Evolutionary conservation across 2,329 filamentous ascomycete species (phyloP).

Genomic region (Fusarium cyanostomum): DNA sequence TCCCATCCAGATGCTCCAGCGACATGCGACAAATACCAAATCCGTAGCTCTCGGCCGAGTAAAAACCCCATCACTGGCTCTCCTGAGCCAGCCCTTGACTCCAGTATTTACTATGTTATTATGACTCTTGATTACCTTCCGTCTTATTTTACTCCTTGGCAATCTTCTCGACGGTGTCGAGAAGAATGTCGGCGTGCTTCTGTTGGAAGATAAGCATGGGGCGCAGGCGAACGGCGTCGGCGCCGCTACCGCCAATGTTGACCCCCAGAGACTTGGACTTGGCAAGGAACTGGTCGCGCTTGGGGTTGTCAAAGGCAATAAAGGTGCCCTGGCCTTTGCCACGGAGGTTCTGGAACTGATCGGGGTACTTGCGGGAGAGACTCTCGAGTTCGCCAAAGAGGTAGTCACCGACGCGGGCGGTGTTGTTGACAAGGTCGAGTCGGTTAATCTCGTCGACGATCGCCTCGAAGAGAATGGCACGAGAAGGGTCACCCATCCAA

Average conservation of each 20-base stretch:
- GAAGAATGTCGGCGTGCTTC: constrained; percentile 85
- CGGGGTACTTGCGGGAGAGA: constrained; percentile 76
- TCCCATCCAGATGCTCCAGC: neutral
- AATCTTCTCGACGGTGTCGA: constrained; percentile 81
- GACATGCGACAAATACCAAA: constrained; percentile 4
- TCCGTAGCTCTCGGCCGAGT: constrained; percentile 11
- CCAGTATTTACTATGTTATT: constrained; percentile 2
- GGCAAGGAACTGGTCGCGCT: constrained; percentile 80
- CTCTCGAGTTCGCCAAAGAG: constrained; percentile 75
- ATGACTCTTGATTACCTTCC: neutral
- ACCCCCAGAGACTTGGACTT: constrained; percentile 82
- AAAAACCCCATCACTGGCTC: constrained; percentile 3
- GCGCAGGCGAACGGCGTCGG: constrained; percentile 77
- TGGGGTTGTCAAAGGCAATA: constrained; percentile 88
- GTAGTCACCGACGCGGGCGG: constrained; percentile 80
- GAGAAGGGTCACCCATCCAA: constrained; percentile 93
- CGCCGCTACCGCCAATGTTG: constrained; percentile 87
- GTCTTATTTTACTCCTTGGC: constrained; percentile 55
- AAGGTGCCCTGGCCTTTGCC: constrained; percentile 92
- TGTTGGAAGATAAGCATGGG: constrained; percentile 95
- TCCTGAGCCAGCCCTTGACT: constrained; percentile 19
- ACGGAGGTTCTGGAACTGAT: constrained; percentile 82
- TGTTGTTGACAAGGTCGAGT: constrained; percentile 80
- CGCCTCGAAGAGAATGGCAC: constrained; percentile 84
- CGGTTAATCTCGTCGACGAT: constrained; percentile 85